Evolutionary conservation across 306 rosid genomes (phyloP), one percentile per base, ranked within the genome.

Genomic region (Pachyrhizus erosus): DNA sequence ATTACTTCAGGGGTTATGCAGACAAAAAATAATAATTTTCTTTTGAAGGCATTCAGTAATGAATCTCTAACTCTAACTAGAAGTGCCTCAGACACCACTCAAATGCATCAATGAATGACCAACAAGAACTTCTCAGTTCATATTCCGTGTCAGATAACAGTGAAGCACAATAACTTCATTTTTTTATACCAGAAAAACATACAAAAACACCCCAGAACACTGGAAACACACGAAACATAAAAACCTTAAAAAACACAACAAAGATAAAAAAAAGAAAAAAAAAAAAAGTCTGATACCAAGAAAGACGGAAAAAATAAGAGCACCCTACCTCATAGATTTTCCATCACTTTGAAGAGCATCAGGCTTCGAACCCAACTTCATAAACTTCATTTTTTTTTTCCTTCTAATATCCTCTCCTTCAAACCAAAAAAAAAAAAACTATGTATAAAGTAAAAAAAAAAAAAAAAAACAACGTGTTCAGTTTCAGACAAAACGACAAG

Each of bases 291-390:
- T n/a, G n/a, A 29, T 10, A 51, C 21, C 0, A 4, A 51, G 43
- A 64, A 66, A 18, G 43, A 17, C 74, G 45, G 26, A 18, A 60
- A 48, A 55, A 29, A 65, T 33, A 45, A 74, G 74, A 80, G 21
- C 14, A 46, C 51, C 64, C 33, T 24, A 91, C 99, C 98, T 90
- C 73, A 89, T 72, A 70, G 85, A 82, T 68, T 90, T 96, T 13
- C 98, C 99, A 60, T 93, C 92, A 23, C 94, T 89, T 80, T 89
- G 97, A 87, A 96, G 87, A 13, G 90, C 91, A 86, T 92, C 99
- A 70, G 97, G 97, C 87, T 96, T 96, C 13, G 97, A 93, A 51
- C 99, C 99, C 75, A 96, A 51, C 90, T 93, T 96, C 99, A 96
- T 96, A 80, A 92, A 96, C 98, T 96, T 96, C 99, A 96, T 96